Evolutionary conservation across 1,139 yeast genomes (phyloP).

Genomic region (Yamadazyma pseudoaaseri): DNA sequence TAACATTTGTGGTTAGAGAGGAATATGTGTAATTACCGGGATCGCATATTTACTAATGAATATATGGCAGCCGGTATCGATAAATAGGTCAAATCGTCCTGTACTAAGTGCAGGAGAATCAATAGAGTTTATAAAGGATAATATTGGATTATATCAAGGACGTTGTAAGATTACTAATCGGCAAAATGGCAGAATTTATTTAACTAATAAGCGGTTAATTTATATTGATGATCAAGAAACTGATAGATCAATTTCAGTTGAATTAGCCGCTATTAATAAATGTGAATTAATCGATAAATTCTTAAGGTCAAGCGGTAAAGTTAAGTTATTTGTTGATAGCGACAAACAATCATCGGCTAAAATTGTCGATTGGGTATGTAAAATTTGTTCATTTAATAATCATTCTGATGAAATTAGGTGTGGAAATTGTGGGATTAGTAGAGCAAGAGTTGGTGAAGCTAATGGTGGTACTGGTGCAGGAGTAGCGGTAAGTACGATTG

Average conservation of each 20-base stretch:
- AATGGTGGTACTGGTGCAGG: slow-evolving; percentile 6
- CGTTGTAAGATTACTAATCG: slow-evolving; percentile 58
- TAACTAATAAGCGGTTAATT: slow-evolving; percentile 71
- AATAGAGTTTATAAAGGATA: slow-evolving; percentile 48
- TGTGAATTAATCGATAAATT: slow-evolving; percentile 54
- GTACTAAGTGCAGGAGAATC: slow-evolving; percentile 38
- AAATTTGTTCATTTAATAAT: slow-evolving; percentile 77
- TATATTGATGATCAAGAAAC: slow-evolving; percentile 60
- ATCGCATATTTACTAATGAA: slow-evolving; percentile 1
- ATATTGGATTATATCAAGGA: slow-evolving; percentile 72
- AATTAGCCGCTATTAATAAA: slow-evolving; percentile 30
- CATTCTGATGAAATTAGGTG: slow-evolving; percentile 47
- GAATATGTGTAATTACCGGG: no score
- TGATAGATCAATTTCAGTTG: slow-evolving; percentile 48
- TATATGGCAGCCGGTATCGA: slow-evolving; percentile 22
- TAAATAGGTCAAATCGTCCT: slow-evolving; percentile 51
- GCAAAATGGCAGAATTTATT: slow-evolving; percentile 75
- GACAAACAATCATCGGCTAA: background rate
- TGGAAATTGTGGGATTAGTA: slow-evolving; percentile 70
- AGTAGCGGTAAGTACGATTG: no score
- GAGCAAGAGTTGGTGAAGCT: slow-evolving; percentile 17
- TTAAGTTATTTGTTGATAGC: slow-evolving; percentile 36
- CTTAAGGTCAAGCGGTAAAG: slow-evolving; percentile 75
- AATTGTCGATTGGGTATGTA: slow-evolving; percentile 72
- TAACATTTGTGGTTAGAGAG: no score